Evolutionary conservation across 2,329 filamentous ascomycete species (phyloP).

Genomic region (Aphanocladium album): DNA sequence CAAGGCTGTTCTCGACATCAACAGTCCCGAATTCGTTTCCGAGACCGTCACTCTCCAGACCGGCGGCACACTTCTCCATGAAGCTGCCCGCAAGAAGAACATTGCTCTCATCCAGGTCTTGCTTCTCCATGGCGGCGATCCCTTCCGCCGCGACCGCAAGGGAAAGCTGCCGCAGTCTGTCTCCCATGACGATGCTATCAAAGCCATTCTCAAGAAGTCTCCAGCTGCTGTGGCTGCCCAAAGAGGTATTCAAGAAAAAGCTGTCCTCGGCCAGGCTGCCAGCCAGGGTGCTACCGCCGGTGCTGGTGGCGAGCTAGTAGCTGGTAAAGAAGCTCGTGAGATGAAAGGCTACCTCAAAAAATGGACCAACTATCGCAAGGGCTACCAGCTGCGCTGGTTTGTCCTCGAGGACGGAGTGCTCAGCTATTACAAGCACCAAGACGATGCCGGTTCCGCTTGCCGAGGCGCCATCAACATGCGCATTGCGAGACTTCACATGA

Average conservation of each 20-base stretch:
- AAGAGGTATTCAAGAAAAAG: conserved; percentile 93
- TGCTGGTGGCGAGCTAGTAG: conserved; percentile 54
- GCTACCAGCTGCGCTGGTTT: conserved; percentile 96
- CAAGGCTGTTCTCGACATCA: conserved; percentile 85
- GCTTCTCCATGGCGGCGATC: conserved; percentile 89
- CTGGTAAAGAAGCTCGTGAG: conserved; percentile 82
- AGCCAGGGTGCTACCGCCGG: conserved; percentile 51
- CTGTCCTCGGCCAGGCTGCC: conserved; percentile 73
- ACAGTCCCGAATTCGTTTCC: conserved; percentile 81
- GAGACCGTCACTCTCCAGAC: conserved; percentile 71
- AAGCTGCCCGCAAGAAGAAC: conserved; percentile 81
- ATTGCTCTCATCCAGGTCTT: conserved; percentile 83
- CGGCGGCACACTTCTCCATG: conserved; percentile 90
- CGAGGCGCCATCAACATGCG: conserved; percentile 98
- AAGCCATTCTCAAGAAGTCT: conserved; percentile 85
- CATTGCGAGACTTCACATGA: conserved; percentile 92
- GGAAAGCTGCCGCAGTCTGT: conserved; percentile 95
- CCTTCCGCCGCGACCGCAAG: conserved; percentile 89
- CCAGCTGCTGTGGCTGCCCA: conserved; percentile 92
- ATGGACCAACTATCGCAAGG: conserved; percentile 98
- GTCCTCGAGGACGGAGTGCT: conserved; percentile 94
- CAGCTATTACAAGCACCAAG: conserved; percentile 99
- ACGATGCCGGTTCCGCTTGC: conserved; percentile 92
- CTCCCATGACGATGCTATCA: conserved; percentile 87
- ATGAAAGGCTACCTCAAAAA: conserved; percentile 99